Evolutionary conservation across 164 flowering plant species (phyloP), one percentile per base, ranked within the genome.

Genomic region (Pachysandra terminalis): DNA sequence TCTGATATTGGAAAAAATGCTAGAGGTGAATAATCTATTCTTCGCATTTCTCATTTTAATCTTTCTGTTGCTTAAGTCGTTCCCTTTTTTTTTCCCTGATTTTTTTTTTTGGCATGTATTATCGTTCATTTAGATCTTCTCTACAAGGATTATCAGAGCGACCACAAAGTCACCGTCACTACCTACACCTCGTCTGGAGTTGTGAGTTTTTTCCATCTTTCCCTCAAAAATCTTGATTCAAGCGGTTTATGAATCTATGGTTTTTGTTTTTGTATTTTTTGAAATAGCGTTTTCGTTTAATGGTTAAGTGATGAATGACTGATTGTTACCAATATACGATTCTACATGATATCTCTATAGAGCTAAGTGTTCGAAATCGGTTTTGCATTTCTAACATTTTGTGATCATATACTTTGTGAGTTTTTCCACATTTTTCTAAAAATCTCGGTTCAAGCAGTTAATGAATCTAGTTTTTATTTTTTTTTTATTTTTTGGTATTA

Each of bases 141-240:
- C 2, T 90, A 87, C 83, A 91, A 71, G 83, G 98, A 91, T 68
- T 93, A 88, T 71, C 97, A 90, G 75, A 73, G 80, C 58, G 98
- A 93, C 78, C 94, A 88, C 70, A 91, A 91, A 73, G 87, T 93
- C 79, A 85, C 88, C 51, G 19, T 93, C 71, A 90, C 97, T 37
- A 91, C 97, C 28, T 85, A 79, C 80, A 81, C 97, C 12, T 19
- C 91, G 12, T 73, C 78, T 63, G 96, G 98, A 61, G 88, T 91
- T 32, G 98, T 93, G 61, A 81, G 93, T 78, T 32, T 65, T 67
- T 69, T 24, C 22, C 7, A 4, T 35, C 59, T 63, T 12, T 48
- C 37, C 37, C 37, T 32, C 7, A 32, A 7, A 7, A 25, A 16
- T 19, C 40, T 53, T 12, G 49, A 24, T 41, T 74, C 52, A 7